A percentile compares a stretch with the other conserved stretches of the same genome.
Evolutionary conservation across 1,139 yeast genomes (phyloP).

Genomic region (Geotrichum siamense): DNA sequence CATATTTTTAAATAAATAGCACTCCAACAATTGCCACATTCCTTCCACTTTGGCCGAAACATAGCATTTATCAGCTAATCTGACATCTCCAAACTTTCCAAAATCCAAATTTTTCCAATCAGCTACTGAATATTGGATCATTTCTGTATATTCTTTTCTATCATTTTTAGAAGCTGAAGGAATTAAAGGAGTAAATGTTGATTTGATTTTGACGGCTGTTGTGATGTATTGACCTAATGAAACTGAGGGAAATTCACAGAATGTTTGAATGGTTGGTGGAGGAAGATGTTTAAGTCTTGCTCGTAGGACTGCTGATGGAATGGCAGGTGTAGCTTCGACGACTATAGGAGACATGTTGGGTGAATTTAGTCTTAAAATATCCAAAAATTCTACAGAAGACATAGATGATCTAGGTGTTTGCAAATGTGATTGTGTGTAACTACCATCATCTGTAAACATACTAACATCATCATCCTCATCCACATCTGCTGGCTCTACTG

Average conservation of each 20-base stretch:
- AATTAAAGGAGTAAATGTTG: background rate
- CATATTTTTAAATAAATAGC: slow-evolving; percentile 24
- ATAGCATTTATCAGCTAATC: slow-evolving; percentile 21
- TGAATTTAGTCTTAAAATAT: background rate
- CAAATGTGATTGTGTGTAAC: background rate
- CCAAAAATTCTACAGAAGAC: slow-evolving; percentile 3
- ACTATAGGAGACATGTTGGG: background rate
- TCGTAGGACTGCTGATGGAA: slow-evolving; percentile 7
- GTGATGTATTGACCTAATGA: slow-evolving; percentile 3
- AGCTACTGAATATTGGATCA: slow-evolving; percentile 10
- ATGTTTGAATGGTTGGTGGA: background rate
- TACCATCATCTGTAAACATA: background rate
- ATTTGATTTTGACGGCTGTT: slow-evolving; percentile 6
- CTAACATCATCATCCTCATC: background rate
- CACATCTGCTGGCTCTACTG: background rate
- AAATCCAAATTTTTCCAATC: slow-evolving; percentile 21
- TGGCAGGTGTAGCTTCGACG: slow-evolving; percentile 8
- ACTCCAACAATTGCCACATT: slow-evolving; percentile 22
- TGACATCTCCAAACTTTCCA: slow-evolving; percentile 20
- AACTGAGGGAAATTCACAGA: background rate
- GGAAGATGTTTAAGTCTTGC: slow-evolving; percentile 4
- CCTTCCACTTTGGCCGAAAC: slow-evolving; percentile 19
- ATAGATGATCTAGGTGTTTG: background rate
- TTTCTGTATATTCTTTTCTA: slow-evolving; percentile 4
- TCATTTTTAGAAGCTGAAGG: slow-evolving; percentile 5